Conservation (phyloP, 73 alveolate genomes). For the Paramecium pentaurelia region DNA sequence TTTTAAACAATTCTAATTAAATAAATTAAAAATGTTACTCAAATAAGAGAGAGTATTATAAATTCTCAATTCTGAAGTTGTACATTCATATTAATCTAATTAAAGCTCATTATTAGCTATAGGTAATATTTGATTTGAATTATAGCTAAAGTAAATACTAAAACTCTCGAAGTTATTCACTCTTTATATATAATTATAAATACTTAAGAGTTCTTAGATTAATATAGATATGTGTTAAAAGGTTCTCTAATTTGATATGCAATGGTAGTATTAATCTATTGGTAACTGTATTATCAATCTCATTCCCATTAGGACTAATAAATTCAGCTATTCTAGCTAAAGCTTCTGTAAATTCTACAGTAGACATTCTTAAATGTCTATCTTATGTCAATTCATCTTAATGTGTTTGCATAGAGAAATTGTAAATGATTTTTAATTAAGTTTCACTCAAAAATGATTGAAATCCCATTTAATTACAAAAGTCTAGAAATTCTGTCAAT, state of each 20-base stretch:
- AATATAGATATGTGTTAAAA: neutral
- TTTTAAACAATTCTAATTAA: neutral
- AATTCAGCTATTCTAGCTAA: conserved; percentile 75
- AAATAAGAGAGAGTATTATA: neutral
- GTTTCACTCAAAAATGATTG: conserved; percentile 70
- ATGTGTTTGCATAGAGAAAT: conserved; percentile 80
- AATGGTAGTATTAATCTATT: conserved; percentile 10
- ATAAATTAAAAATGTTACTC: neutral
- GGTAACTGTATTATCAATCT: neutral
- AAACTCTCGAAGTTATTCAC: neutral
- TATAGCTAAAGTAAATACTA: neutral
- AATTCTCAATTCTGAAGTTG: neutral
- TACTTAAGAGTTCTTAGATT: neutral
- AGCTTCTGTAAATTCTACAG: conserved; percentile 80
- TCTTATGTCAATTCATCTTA: conserved; percentile 75
- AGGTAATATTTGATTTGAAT: neutral
- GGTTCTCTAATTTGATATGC: conserved; percentile 48
- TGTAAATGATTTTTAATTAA: conserved; percentile 73
- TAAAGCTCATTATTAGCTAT: neutral
- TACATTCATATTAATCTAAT: neutral
- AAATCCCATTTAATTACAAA: conserved; percentile 16
- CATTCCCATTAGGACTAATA: conserved; percentile 33
- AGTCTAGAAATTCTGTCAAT: conserved; percentile 71
- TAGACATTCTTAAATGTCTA: conserved; percentile 73
- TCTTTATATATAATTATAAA: neutral